These are phyloP conservation scores for Picea abies DNA, from an alignment of 83 land plant species.

Conservation along the genomic window DNA sequence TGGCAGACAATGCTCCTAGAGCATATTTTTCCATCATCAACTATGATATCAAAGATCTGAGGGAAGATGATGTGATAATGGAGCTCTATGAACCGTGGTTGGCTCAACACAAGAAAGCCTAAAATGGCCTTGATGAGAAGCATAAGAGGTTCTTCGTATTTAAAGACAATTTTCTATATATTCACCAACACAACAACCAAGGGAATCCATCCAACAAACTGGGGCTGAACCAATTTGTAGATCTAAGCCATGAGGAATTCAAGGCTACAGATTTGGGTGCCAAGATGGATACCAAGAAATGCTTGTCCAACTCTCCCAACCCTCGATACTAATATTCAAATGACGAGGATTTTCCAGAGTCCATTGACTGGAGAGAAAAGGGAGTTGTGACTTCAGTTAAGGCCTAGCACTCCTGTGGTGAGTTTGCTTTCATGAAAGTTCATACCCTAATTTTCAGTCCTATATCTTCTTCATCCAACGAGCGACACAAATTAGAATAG, in stretches of 20 bases:
- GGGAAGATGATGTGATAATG: constrained; percentile 16
- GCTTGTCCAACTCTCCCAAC: not conserved
- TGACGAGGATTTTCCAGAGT: not conserved
- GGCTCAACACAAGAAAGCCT: constrained; percentile 21
- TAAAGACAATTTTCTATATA: constrained; percentile 59
- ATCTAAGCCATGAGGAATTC: too few relatives aligned
- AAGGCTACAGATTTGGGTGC: too few relatives aligned
- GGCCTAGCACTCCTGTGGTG: constrained; percentile 64
- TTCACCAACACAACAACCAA: constrained; percentile 38
- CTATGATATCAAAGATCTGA: not conserved
- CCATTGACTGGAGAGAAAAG: constrained; percentile 5
- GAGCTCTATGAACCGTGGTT: constrained; percentile 30
- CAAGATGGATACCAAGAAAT: too few relatives aligned
- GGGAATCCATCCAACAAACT: not conserved
- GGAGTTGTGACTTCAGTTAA: constrained; percentile 61
- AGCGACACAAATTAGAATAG: constrained; percentile 13
- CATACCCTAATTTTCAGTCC: too few relatives aligned
- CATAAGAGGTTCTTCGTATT: constrained; percentile 58
- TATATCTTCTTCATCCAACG: constrained; percentile 33
- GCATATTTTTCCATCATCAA: not conserved
- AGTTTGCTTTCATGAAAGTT: not conserved
- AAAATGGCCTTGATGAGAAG: constrained; percentile 29
- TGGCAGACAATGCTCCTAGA: too few relatives aligned
- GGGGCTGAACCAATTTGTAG: not conserved
- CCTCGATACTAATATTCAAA: not conserved